Percentiles rank a stretch among this genome's conserved stretches.
Conservation (phyloP, 2,329 filamentous ascomycete species). For the Colletotrichum costaricense region DNA sequence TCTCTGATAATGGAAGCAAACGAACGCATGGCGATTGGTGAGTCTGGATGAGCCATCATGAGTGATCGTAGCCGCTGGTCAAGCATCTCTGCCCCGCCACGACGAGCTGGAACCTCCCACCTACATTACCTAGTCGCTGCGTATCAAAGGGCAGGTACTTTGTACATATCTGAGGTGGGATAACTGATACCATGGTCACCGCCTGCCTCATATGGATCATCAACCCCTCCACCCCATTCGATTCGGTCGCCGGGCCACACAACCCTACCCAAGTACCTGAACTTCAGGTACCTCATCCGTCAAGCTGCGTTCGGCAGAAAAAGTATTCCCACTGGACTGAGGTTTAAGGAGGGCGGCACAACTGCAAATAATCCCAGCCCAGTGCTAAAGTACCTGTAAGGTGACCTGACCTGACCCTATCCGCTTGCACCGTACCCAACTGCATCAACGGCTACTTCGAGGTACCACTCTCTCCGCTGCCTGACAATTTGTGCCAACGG, state of each 20-base stretch:
- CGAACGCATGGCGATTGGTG: neutral
- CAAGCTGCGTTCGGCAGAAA: conserved; percentile 3
- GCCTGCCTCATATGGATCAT: neutral
- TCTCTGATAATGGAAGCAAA: neutral
- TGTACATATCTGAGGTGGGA: neutral
- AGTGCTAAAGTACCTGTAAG: neutral
- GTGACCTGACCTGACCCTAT: neutral
- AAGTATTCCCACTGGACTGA: neutral
- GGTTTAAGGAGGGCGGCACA: neutral
- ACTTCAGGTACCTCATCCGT: neutral
- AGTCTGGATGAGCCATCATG: neutral
- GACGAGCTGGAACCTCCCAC: neutral
- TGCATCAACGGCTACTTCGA: neutral
- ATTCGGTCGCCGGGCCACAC: conserved; percentile 11
- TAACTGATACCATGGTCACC: neutral
- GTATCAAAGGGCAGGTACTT: neutral
- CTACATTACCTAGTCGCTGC: too few species aligned
- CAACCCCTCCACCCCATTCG: conserved; percentile 15
- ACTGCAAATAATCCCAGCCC: neutral
- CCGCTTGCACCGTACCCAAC: neutral
- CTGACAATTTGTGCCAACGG: conserved; percentile 14
- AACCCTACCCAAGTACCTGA: conserved; percentile 6
- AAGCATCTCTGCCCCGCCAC: neutral
- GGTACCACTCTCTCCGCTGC: conserved; percentile 1
- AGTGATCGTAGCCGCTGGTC: neutral